Evolutionary conservation across 305 asterid genomes (phyloP), one percentile per base, ranked within the genome.

Genomic region (Withania somnifera): DNA sequence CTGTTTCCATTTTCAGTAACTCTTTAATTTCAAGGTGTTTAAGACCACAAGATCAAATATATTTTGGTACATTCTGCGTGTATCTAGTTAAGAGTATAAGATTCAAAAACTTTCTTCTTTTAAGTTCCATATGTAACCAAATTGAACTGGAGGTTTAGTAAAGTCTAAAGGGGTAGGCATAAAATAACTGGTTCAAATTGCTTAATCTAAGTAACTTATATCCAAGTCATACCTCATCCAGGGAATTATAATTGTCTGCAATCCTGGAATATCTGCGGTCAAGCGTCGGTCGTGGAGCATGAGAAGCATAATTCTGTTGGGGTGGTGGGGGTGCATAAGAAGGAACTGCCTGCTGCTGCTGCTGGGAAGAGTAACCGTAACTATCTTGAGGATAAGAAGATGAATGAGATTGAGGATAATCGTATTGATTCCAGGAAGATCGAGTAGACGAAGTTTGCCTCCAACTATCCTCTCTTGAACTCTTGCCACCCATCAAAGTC

Each of bases 201-300:
- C 53, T 38, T 68, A 24, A 8, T 40, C 26, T n/a, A 66, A n/a
- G 76, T 9, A 66, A 67, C n/a, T 36, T 67, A 36, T 67, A 28
- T 58, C 32, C 2, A 50, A 22, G 11, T 8, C 88, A 86, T 91
- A 96, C 98, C 98, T 94, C 95, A 40, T 92, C 97, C 73, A 96
- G 83, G 13, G 98, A 93, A 81, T 84, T 85, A 86, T 92, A 96
- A 84, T 90, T 87, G 90, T 96, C 98, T 0, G 99, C 99, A 83
- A 96, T 96, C 90, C 91, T 90, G 8, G 98, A 93, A 88, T 93
- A 96, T 83, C 97, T 89, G 87, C 93, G 80, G 26, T 94, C 98
- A 26, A 97, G 84, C 86, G 84, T 91, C 86, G 87, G 91, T 69
- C 88, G 89, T 0, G 92, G 89, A 26, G 86, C 6, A 38, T 81